A percentile compares a stretch with the other conserved stretches of the same genome.
Evolutionary conservation across 768 basidiomycete genomes (phyloP).

Genomic region (Termitomyces sp.): DNA sequence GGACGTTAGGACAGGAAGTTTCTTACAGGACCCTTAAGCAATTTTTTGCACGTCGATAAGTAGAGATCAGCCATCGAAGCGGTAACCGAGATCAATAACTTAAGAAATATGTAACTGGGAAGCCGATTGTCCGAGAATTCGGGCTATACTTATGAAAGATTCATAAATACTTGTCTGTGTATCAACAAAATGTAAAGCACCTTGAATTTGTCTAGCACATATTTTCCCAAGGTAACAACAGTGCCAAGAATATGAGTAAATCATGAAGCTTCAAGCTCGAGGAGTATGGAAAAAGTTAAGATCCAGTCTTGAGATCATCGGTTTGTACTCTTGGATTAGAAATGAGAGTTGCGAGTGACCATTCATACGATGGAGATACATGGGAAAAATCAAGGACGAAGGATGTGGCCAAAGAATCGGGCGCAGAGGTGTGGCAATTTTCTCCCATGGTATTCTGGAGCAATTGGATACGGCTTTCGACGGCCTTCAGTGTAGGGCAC

Average conservation of each 20-base stretch:
- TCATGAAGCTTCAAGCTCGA: not conserved
- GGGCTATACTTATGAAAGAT: not conserved
- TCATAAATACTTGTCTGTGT: no score
- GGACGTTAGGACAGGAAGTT: not conserved
- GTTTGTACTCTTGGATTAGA: not conserved
- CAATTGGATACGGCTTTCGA: not conserved
- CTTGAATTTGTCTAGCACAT: not conserved
- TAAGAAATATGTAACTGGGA: not conserved
- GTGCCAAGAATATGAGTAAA: not conserved
- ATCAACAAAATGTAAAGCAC: not conserved
- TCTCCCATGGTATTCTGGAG: not conserved
- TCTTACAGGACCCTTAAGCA: not conserved
- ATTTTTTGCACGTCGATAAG: not conserved
- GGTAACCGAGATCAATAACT: not conserved
- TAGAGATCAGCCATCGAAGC: conserved; percentile 5
- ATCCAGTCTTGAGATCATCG: not conserved
- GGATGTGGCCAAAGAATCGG: not conserved
- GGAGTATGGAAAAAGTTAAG: not conserved
- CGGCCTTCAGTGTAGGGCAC: not conserved
- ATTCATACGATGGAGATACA: not conserved
- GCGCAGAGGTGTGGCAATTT: not conserved
- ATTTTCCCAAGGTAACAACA: not conserved
- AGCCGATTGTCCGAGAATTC: not conserved
- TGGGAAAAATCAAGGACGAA: not conserved
- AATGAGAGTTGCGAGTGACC: not conserved